Conservation (phyloP, 169 alveolate species). For the Plasmodium blacklocki region DNA sequence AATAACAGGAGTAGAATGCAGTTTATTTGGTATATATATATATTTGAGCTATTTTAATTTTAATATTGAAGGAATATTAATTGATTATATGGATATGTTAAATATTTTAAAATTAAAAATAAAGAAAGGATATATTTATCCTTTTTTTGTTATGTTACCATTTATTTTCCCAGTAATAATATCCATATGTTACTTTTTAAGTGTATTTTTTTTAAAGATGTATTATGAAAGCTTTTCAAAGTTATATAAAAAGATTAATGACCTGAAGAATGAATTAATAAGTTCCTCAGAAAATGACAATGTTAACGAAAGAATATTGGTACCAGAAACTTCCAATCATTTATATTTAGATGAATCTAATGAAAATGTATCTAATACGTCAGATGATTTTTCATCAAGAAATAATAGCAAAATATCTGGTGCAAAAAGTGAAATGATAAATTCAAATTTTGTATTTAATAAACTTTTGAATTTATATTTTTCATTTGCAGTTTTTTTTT, state of each 20-base stretch:
- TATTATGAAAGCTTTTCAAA: constrained; percentile 53
- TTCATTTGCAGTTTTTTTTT: constrained; percentile 44
- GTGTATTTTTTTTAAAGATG: constrained; percentile 47
- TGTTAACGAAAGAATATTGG: constrained; percentile 34
- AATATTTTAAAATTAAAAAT: constrained; percentile 51
- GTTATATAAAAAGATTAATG: constrained; percentile 24
- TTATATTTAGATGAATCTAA: constrained; percentile 57
- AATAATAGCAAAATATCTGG: constrained; percentile 43
- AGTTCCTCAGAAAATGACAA: constrained; percentile 15
- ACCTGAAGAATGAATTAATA: constrained; percentile 35
- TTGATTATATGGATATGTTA: constrained; percentile 66
- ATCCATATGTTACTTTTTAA: constrained; percentile 16
- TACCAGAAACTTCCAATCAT: constrained; percentile 46
- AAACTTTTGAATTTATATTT: constrained; percentile 38
- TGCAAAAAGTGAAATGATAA: constrained; percentile 71
- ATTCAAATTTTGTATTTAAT: constrained; percentile 29
- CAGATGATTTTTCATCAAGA: constrained; percentile 53
- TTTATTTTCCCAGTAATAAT: constrained; percentile 51
- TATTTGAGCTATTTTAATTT: constrained; percentile 59
- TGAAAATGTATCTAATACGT: constrained; percentile 51
- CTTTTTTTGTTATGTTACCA: constrained; percentile 63
- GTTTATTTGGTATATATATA: constrained; percentile 54
- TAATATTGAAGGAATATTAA: constrained; percentile 46
- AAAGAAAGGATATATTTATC: constrained; percentile 18
- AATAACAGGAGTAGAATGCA: constrained; percentile 29